phyloP scores from a whole-genome alignment of 306 rosid species.

The Prunus kanzakura region DNA sequence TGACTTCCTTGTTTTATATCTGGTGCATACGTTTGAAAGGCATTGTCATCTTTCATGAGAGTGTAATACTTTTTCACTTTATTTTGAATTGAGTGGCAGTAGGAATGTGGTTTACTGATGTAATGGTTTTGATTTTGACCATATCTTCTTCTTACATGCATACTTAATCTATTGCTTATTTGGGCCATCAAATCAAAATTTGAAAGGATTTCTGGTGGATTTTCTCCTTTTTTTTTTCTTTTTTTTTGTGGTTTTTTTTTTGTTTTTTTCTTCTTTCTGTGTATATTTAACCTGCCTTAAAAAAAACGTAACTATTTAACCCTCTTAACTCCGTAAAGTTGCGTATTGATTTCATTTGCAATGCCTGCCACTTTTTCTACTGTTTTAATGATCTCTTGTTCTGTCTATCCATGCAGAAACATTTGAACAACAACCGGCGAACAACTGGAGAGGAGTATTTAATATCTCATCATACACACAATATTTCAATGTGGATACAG shows the following conservation, averaged over 20 bases:
- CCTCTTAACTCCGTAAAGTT: not conserved
- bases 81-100: not conserved
- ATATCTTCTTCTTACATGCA: not conserved
- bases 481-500: constrained; percentile 93
- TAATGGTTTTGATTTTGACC: not conserved
- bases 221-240: not conserved
- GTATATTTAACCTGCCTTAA: not conserved
- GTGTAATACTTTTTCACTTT: constrained; percentile 2
- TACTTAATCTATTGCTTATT: not conserved
- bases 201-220: not conserved
- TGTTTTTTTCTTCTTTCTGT: not conserved
- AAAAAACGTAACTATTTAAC: no score
- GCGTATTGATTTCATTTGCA: not conserved
- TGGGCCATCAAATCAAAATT: not conserved
- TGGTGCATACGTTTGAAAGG: not conserved
- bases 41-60: not conserved
- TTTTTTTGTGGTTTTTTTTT: not conserved
- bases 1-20: not conserved
- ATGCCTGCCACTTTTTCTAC: not conserved
- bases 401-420: constrained; percentile 48
- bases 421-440: constrained; percentile 86
- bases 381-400: constrained; percentile 7
- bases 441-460: constrained; percentile 86
- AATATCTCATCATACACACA: constrained; percentile 75
- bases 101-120: not conserved